Evolutionary conservation across 2,329 filamentous ascomycete genomes (phyloP).

Genomic region (Phialophora tarda): DNA sequence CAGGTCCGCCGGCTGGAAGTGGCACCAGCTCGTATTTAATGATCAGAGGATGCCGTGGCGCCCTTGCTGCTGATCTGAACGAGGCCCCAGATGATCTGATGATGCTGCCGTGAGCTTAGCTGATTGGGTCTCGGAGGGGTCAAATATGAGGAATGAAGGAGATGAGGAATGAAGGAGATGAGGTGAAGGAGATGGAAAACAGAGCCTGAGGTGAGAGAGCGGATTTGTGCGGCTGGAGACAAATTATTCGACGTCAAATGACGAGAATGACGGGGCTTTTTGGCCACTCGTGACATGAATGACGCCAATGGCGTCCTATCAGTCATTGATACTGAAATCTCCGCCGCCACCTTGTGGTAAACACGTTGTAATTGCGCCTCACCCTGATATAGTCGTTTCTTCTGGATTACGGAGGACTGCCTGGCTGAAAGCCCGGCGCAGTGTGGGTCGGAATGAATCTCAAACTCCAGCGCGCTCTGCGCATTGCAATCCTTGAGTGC

Average conservation of each 20-base stretch:
- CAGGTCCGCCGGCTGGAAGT: background rate
- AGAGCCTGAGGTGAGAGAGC: background rate
- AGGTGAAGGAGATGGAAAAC: background rate
- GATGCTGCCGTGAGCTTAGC: background rate
- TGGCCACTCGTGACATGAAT: background rate
- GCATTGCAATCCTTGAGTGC: constrained; percentile 77
- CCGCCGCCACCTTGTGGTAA: background rate
- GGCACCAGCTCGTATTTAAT: background rate
- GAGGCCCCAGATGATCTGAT: background rate
- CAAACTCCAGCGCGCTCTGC: constrained; percentile 28
- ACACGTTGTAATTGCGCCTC: background rate
- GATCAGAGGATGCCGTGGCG: background rate
- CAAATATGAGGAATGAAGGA: background rate
- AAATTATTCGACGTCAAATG: background rate
- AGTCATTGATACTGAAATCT: background rate
- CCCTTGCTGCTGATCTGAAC: background rate
- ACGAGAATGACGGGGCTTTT: background rate
- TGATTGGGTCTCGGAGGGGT: background rate
- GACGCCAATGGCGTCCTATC: background rate
- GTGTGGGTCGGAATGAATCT: constrained; percentile 25
- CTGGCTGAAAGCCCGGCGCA: background rate
- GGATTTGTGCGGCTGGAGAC: constrained; percentile 3
- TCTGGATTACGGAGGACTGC: background rate
- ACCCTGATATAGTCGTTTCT: background rate
- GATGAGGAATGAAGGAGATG: background rate